Conservation (phyloP, 1,284 basidiomycete genomes). For the Meripilus lineatus region DNA sequence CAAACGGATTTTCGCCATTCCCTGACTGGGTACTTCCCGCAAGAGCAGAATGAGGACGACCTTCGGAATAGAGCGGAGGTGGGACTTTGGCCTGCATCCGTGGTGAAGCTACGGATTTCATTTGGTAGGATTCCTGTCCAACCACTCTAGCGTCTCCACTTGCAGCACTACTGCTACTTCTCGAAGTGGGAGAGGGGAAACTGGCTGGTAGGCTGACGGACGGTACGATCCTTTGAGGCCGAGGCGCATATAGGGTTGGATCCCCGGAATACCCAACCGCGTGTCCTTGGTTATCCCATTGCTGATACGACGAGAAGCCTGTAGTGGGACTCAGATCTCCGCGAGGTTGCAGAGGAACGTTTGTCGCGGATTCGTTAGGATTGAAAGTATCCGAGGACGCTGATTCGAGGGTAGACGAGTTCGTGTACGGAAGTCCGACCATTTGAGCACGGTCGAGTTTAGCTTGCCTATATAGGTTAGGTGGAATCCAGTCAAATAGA, state of each 20-base stretch:
- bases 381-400: slow-evolving; percentile 30
- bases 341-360: slow-evolving; percentile 35
- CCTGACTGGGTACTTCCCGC: too few species aligned
- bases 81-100: too few species aligned
- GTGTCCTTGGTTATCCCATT: slow-evolving; percentile 32
- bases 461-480: slow-evolving; percentile 36
- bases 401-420: slow-evolving; percentile 20
- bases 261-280: slow-evolving; percentile 32
- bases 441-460: slow-evolving; percentile 36
- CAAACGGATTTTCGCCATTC: too few species aligned
- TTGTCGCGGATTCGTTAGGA: slow-evolving; percentile 32
- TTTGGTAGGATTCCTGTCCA: too few species aligned
- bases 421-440: slow-evolving; percentile 25
- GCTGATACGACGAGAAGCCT: slow-evolving; percentile 24
- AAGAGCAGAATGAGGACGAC: too few species aligned
- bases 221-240: slow-evolving; percentile 37
- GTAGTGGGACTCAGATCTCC: too few species aligned
- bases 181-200: too few species aligned
- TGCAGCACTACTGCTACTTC: too few species aligned
- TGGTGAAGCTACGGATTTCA: too few species aligned
- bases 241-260: slow-evolving; percentile 31
- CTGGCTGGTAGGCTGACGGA: too few species aligned
- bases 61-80: too few species aligned
- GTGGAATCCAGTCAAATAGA: neutral
- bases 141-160: too few species aligned